Evolutionary conservation across 2,329 filamentous ascomycete genomes (phyloP), one percentile per base, ranked within the genome.

Genomic region (Cercospora janseana): DNA sequence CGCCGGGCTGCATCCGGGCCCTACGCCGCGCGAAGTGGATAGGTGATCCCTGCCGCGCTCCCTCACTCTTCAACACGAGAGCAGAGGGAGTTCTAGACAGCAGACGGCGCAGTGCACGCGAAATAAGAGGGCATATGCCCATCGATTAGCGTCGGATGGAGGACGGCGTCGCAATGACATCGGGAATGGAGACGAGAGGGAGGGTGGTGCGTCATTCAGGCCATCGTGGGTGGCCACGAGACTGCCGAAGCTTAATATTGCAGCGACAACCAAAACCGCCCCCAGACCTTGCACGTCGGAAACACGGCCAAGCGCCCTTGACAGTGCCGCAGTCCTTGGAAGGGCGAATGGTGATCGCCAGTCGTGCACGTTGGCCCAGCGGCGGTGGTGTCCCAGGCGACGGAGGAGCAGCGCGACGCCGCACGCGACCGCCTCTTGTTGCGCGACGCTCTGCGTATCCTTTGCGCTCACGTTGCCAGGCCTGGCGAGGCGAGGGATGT

Each of bases 281-380:
- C n/a, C 34, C 18, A 38, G 21, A 31, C 29, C 28, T 32, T 46
- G 44, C 31, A 8, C 29, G 42, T 31, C 31, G 31, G 44, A 38
- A 46, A 46, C 44, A 27, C 44, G 31, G 44, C 44, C 44, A 38
- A 6, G 32, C 4, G 13, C 44, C 44, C 44, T 32, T 46, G 26
- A 32, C 44, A 31, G 12, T 21, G 23, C 43, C 18, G 27, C 42
- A 28, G 29, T 16, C 16, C 32, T 29, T 45, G 26, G 43, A 18
- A 20, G 7, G 43, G 23, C 29, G 29, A 41, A 41, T 31, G 46
- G 27, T 32, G 46, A 48, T 48, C 35, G 21, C 46, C 37, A 48
- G 41, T 40, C 34, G 24, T 20, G 24, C 20, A 46, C 27, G 27
- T 29, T 20, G 43, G 29, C 31, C 15, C 31, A 34, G 31, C 31